phyloP scores from a whole-genome alignment of 768 basidiomycete genomes.

The Pholiota molesta region DNA sequence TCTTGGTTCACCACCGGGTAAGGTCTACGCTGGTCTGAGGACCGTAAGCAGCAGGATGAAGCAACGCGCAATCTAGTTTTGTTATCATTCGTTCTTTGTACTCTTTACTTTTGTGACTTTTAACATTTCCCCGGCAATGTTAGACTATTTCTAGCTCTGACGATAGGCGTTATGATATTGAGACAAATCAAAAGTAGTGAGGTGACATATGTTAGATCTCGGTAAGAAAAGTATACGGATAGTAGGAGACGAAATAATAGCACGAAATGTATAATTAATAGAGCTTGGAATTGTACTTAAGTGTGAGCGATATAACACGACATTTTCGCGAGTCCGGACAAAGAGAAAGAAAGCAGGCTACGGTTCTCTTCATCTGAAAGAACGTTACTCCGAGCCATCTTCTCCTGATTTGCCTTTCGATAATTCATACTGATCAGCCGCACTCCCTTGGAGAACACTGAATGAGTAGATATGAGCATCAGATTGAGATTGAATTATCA shows the following conservation, averaged over 20 bases:
- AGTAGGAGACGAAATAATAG: slow-evolving; percentile 3
- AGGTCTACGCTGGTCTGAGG: slow-evolving; percentile 88
- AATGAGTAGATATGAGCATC: background rate
- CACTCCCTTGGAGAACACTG: slow-evolving; percentile 53
- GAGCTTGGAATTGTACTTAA: background rate
- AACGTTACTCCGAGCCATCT: slow-evolving; percentile 13
- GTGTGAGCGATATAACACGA: background rate
- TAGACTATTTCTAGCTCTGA: background rate
- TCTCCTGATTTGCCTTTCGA: slow-evolving; percentile 1
- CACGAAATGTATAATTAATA: slow-evolving; percentile 7
- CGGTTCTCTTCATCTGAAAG: background rate
- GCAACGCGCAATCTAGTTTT: slow-evolving; percentile 75
- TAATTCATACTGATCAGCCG: slow-evolving; percentile 47
- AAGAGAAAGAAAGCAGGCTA: background rate
- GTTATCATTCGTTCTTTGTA: background rate
- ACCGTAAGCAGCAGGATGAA: slow-evolving; percentile 93
- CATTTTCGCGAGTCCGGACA: background rate
- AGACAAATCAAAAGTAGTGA: background rate
- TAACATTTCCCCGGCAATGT: slow-evolving; percentile 6
- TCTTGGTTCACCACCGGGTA: slow-evolving; percentile 93
- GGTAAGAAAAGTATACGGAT: background rate
- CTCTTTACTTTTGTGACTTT: slow-evolving; percentile 1
- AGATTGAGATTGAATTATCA: background rate
- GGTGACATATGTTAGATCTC: background rate
- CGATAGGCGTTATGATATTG: background rate